Base-by-base conservation (phyloP, 768 basidiomycete species). In the Kwoniella mangroviensis region DNA sequence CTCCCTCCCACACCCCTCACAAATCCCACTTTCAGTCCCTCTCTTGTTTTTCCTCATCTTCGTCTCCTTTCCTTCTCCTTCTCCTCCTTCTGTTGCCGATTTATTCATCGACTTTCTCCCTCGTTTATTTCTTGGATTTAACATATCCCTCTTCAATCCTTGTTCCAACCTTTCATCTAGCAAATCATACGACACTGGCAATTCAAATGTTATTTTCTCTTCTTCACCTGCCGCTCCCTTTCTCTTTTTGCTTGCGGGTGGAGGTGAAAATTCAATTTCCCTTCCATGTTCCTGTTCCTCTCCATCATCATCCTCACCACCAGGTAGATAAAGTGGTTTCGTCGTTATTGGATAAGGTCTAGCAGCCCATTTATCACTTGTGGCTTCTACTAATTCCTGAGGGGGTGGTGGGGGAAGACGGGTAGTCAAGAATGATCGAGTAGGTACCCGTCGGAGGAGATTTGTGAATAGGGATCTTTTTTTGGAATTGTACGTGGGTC, bases 111-210 rank as follows among this genome's bases (percentile, higher is more conserved):
- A 52, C 21, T 40, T 68, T 12, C 65, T 41, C 19, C 51, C 41
- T 51, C 69, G 73, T 65, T 65, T 12, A 56, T 57, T 59, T 34
- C 62, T 69, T 59, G 58, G 45, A 65, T 62, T 60, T 40, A 65
- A 55, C 68, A 61, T 34, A 64, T 63, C n/a, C 63, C 49, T 61
- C 68, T 62, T 69, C 1, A 71, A 71, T 2, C 75, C 73, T 61
- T 73, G 57, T 52, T 74, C 79, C 0, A 80, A 77, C 45, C 62
- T 41, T 65, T 80, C 77, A 65, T 80, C 79, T 15, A 80, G 65
- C 41, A 64, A 49, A 34, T 80, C 79, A 4, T 78, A 69, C 22
- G 72, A 75, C 9, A 80, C 71, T 1, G 79, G 79, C 71, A 80
- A 66, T 54, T 80, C 79, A 57, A 78, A 80, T n/a, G 71, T 73